These are phyloP conservation scores for Aspergillus asperescens DNA, from an alignment of 495 filamentous ascomycete species.

Conservation along the genomic window DNA sequence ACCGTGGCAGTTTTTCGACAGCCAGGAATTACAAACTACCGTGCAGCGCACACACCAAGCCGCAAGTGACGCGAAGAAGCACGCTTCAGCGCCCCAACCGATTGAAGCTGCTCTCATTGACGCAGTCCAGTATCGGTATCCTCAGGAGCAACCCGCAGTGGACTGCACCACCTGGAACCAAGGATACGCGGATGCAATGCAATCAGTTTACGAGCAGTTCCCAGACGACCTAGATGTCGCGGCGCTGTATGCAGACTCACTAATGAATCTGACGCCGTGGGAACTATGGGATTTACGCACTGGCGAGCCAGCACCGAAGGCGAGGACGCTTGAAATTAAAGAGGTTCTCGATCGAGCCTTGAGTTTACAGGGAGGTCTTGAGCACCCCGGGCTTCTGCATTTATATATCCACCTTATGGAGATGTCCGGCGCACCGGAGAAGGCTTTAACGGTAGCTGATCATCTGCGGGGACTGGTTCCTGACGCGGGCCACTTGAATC, in stretches of 20 bases:
- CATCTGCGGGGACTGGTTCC: conserved; percentile 57
- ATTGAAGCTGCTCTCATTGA: conserved; percentile 53
- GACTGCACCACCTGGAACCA: conserved; percentile 51
- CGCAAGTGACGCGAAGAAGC: conserved; percentile 34
- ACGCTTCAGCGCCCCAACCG: conserved; percentile 21
- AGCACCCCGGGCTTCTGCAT: conserved; percentile 61
- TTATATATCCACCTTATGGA: conserved; percentile 72
- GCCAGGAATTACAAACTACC: conserved; percentile 45
- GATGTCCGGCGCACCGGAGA: conserved; percentile 60
- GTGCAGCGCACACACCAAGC: conserved; percentile 44
- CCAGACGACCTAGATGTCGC: conserved; percentile 55
- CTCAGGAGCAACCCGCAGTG: conserved; percentile 30
- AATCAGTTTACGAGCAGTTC: conserved; percentile 47
- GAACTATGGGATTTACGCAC: conserved; percentile 57
- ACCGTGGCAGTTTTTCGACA: conserved; percentile 62
- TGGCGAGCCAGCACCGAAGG: conserved; percentile 47
- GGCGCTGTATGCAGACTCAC: conserved; percentile 56
- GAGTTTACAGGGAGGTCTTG: conserved; percentile 30
- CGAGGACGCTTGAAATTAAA: conserved; percentile 55
- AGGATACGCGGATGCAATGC: conserved; percentile 59
- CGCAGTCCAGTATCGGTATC: conserved; percentile 54
- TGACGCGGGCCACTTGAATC: conserved; percentile 63
- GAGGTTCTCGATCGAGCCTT: conserved; percentile 50
- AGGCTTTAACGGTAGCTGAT: conserved; percentile 51
- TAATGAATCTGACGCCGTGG: conserved; percentile 70